Conservation (phyloP, 2,329 filamentous ascomycete genomes). For the Aspergillus transmontanensis region DNA sequence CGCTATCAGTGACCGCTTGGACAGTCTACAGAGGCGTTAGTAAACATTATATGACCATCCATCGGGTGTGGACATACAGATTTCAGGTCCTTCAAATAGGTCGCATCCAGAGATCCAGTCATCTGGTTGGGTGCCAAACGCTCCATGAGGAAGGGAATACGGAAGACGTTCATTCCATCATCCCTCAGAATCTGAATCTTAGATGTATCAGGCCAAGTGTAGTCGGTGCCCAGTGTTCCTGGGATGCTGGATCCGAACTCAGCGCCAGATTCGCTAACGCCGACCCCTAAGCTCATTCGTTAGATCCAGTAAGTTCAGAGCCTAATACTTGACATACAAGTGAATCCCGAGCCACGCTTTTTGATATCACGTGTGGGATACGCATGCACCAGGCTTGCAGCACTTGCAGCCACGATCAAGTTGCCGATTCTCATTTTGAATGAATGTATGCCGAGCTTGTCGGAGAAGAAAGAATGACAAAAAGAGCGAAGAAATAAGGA, state of each 20-base stretch:
- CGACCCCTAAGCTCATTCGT: conserved; percentile 37
- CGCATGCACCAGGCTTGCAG: conserved; percentile 30
- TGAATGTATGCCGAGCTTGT: conserved; percentile 29
- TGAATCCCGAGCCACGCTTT: conserved; percentile 32
- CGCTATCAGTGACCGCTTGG: conserved; percentile 45
- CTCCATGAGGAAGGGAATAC: conserved; percentile 60
- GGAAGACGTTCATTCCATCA: conserved; percentile 61
- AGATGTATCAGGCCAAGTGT: conserved; percentile 61
- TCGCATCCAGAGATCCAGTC: conserved; percentile 44
- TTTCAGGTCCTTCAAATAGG: conserved; percentile 47
- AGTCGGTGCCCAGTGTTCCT: conserved; percentile 60
- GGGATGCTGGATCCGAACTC: conserved; percentile 67
- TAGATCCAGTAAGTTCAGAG: not conserved
- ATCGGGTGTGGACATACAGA: conserved; percentile 12
- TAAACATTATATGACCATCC: not conserved
- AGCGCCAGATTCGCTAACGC: conserved; percentile 61
- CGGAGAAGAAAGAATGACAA: conserved; percentile 19
- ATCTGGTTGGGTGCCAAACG: conserved; percentile 52
- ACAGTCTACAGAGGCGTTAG: conserved; percentile 30
- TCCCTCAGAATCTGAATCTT: conserved; percentile 54
- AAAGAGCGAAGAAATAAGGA: conserved; percentile 17
- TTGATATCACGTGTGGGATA: conserved; percentile 26
- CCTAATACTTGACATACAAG: conserved; percentile 17
- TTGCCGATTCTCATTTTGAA: conserved; percentile 35
- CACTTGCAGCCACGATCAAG: conserved; percentile 32